A percentile compares a stretch with the other conserved stretches of the same genome.
phyloP scores from a whole-genome alignment of 805 yeast genomes.

The Jamesozyma piceae region DNA sequence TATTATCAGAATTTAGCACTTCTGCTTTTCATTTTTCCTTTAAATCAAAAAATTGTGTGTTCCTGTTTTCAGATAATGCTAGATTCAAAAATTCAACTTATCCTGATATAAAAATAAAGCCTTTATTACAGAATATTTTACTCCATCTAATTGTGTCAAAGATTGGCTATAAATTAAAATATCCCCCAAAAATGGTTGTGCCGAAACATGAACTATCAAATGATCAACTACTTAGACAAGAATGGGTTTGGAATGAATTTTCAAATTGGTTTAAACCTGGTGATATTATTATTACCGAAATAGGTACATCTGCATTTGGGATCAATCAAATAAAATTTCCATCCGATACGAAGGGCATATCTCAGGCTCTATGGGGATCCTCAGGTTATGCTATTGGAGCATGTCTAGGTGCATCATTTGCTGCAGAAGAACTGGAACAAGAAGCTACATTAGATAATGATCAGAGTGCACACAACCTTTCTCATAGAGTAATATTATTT shows the following conservation, averaged over 20 bases:
- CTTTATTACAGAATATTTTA: constrained; percentile 26
- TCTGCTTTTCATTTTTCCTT: constrained; percentile 67
- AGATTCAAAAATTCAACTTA: constrained; percentile 52
- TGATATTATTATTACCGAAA: constrained; percentile 52
- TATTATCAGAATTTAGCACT: constrained; percentile 74
- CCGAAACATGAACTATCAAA: constrained; percentile 17
- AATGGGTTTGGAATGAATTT: constrained; percentile 43
- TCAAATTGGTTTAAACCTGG: constrained; percentile 44
- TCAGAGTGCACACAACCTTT: constrained; percentile 23
- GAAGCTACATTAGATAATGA: constrained; percentile 2
- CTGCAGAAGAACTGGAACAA: constrained; percentile 36
- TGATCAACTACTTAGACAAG: constrained; percentile 30
- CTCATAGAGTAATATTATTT: constrained; percentile 45
- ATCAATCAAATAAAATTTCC: constrained; percentile 50
- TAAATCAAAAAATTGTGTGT: constrained; percentile 55
- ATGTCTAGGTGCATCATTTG: constrained; percentile 52
- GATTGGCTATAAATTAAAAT: constrained; percentile 9
- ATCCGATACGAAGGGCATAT: constrained; percentile 40
- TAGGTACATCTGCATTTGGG: constrained; percentile 60
- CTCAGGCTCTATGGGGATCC: constrained; percentile 60
- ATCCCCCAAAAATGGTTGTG: constrained; percentile 16
- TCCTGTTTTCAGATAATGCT: constrained; percentile 58
- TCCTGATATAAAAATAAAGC: constrained; percentile 51
- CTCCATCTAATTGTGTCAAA: constrained; percentile 24
- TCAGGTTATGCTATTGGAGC: constrained; percentile 61